Evolutionary conservation across 2,329 filamentous ascomycete species (phyloP), one percentile per base, ranked within the genome.

Genomic region (Colletotrichum ledebouriae): DNA sequence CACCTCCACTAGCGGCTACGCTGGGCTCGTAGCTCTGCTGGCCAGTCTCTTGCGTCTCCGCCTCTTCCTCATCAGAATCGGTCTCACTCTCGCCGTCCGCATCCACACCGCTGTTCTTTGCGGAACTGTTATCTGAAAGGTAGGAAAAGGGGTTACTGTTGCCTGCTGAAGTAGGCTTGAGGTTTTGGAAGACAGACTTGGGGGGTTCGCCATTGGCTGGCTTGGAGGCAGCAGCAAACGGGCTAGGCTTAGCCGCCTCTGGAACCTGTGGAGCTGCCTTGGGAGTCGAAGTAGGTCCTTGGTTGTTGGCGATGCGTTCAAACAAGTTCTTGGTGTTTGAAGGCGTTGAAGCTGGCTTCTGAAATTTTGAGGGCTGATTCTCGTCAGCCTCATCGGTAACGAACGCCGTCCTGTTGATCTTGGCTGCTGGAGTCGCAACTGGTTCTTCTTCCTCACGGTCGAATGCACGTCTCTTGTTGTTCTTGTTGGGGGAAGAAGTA

Each of bases 61-160:
- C 74, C 59, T 80, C 79, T 10, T 69, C 79, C 13, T 69, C 75
- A 34, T 84, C 82, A 3, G 81, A 81, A 20, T 82, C 82, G 17
- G 80, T 77, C 64, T 83, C 82, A 69, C 79, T 82, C 70, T 86
- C 83, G 6, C 76, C 79, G 58, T 84, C 84, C 17, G 81, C 82
- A 15, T 85, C 83, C 11, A 80, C 77, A 1, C 83, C 84, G 70
- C 86, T 88, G 58, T 83, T 86, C 75, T 86, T 86, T 46, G 83
- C 79, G 13, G 85, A 86, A 71, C 85, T 87, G 37, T 79, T 81
- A 73, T 87, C 86, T 1, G 87, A 89, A 7, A 90, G 81, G 71
- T 89, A 86, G 25, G 83, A 84, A 73, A 90, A 90, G 57, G 89
- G 88, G 73, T 90, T 89, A 46, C 76, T 88, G 73, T 90, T 89